These are phyloP conservation scores for Byssoonygena ceratinophila DNA, from an alignment of 2,329 filamentous ascomycete genomes.

Conservation along the genomic window DNA sequence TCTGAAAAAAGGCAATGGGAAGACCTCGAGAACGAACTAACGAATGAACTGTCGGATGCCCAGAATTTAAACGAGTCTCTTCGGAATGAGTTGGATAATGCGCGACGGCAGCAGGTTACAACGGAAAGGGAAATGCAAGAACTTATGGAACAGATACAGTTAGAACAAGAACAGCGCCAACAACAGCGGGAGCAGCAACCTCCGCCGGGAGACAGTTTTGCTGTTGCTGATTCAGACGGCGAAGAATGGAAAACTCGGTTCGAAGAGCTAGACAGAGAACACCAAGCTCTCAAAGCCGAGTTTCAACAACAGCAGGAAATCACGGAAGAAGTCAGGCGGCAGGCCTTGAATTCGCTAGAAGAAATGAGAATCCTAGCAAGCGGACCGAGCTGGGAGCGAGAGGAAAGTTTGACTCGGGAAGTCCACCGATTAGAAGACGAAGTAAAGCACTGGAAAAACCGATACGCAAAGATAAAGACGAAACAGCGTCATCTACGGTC, in stretches of 20 bases:
- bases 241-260: constrained; percentile 52
- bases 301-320: constrained; percentile 66
- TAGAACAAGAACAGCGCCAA: not conserved
- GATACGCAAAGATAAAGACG: constrained; percentile 79
- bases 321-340: constrained; percentile 74
- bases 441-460: constrained; percentile 78
- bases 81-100: constrained; percentile 63
- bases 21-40: constrained; percentile 54
- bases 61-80: constrained; percentile 69
- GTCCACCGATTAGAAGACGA: constrained; percentile 70
- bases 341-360: constrained; percentile 69
- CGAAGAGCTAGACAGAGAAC: constrained; percentile 46
- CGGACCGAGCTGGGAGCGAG: constrained; percentile 65
- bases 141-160: constrained; percentile 43
- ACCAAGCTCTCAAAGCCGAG: constrained; percentile 56
- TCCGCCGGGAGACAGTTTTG: not conserved
- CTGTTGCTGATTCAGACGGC: constrained; percentile 28
- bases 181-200: constrained; percentile 12
- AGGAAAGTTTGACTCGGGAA: constrained; percentile 64
- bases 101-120: constrained; percentile 57
- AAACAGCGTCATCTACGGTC: constrained; percentile 72
- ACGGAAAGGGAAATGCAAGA: constrained; percentile 53
- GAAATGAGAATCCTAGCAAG: constrained; percentile 85
- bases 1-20: constrained; percentile 56
- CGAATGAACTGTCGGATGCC: constrained; percentile 62